Evolutionary conservation across 1,139 yeast species (phyloP).

Genomic region (Debaryomycetaceae sp.): DNA sequence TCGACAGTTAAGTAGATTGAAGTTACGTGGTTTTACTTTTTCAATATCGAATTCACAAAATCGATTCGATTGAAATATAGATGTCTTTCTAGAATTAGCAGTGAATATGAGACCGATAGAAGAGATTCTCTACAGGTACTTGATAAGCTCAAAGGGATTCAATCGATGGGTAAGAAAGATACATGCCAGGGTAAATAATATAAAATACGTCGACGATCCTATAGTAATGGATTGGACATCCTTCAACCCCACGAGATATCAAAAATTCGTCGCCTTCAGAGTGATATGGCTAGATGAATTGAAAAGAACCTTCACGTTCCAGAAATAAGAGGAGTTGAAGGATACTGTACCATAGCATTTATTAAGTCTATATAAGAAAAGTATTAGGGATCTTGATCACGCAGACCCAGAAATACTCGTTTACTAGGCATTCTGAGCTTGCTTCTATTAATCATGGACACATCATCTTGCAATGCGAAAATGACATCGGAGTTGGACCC

Average conservation of each 20-base stretch:
- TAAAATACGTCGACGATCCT: conserved; percentile 27
- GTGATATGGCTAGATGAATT: conserved; percentile 64
- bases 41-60: background rate
- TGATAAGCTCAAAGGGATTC: conserved; percentile 62
- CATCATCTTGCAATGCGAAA: conserved; percentile 69
- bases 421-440: conserved; percentile 50
- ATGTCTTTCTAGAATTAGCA: background rate
- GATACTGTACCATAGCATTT: too few species aligned
- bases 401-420: background rate
- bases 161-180: conserved; percentile 65
- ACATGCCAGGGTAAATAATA: conserved; percentile 64
- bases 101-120: conserved; percentile 24
- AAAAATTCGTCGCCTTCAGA: conserved; percentile 60
- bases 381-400: too few species aligned
- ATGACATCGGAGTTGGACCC: conserved; percentile 70
- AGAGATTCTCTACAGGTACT: conserved; percentile 43
- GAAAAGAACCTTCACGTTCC: conserved; percentile 49
- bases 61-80: background rate
- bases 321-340: conserved; percentile 14
- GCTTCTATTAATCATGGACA: conserved; percentile 57
- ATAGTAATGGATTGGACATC: conserved; percentile 17
- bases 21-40: background rate
- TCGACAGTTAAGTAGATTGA: background rate
- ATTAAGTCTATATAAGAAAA: too few species aligned
- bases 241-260: conserved; percentile 49